Evolutionary conservation across 176 grass and related monocot species (phyloP).

Genomic region (Tuctoria greenei): DNA sequence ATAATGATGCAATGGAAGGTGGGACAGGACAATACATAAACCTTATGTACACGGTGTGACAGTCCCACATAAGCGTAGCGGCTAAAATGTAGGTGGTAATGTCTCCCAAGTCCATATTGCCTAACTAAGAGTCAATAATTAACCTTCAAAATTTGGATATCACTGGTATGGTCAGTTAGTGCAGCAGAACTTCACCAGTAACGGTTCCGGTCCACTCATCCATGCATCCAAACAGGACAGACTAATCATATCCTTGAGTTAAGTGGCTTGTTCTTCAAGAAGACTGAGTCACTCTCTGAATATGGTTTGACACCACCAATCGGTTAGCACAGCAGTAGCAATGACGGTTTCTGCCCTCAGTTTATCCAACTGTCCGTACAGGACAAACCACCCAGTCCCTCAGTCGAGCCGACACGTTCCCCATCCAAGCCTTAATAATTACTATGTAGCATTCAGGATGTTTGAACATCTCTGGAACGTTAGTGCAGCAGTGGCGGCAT

Average conservation of each 20-base stretch:
- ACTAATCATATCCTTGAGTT: neutral
- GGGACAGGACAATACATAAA: neutral
- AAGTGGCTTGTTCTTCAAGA: neutral
- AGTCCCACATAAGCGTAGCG: neutral
- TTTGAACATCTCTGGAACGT: neutral
- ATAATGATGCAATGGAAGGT: no score
- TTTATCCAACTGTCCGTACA: neutral
- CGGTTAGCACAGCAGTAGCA: neutral
- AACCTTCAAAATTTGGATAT: slow-evolving; percentile 1
- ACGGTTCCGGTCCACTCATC: neutral
- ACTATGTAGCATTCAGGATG: slow-evolving; percentile 1
- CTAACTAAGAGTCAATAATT: neutral
- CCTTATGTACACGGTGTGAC: neutral
- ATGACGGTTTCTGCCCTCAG: no score
- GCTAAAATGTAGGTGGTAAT: neutral
- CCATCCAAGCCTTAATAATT: neutral
- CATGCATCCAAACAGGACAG: neutral
- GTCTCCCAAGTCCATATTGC: neutral
- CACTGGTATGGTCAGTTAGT: neutral
- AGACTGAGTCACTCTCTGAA: neutral
- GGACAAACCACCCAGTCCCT: neutral
- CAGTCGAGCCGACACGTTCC: neutral
- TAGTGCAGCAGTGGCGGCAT: neutral
- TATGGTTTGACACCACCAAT: neutral
- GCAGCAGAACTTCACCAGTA: no score